Evolutionary conservation across 441 rosid genomes (phyloP).

Genomic region (Adansonia rubrostipa): DNA sequence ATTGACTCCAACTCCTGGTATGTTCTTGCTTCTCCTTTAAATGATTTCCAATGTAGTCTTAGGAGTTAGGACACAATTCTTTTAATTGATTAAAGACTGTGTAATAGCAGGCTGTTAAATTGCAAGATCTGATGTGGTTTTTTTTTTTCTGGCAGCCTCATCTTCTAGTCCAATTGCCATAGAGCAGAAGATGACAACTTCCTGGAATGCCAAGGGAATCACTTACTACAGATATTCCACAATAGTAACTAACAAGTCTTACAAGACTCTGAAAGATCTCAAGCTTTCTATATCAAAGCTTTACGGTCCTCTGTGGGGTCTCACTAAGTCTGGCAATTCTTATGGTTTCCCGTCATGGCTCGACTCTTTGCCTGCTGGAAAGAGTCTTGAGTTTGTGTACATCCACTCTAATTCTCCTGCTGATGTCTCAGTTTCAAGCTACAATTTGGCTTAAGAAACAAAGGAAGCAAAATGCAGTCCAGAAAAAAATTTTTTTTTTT

Average conservation of each 20-base stretch:
- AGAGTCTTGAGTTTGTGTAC: constrained; percentile 87
- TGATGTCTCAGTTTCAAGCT: constrained; percentile 70
- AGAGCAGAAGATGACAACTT: constrained; percentile 71
- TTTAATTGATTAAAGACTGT: no score
- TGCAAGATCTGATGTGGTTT: constrained; percentile 5
- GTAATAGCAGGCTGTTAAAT: neutral
- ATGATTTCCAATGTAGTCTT: neutral
- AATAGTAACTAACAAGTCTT: constrained; percentile 72
- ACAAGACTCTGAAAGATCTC: constrained; percentile 63
- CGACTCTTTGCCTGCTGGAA: constrained; percentile 64
- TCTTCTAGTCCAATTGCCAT: constrained; percentile 64
- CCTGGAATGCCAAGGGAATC: constrained; percentile 71
- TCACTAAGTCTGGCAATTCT: constrained; percentile 54
- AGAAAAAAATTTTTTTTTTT: constrained; percentile 33
- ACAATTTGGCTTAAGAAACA: constrained; percentile 60
- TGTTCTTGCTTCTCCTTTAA: neutral
- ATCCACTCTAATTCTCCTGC: constrained; percentile 81
- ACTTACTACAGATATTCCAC: constrained; percentile 88
- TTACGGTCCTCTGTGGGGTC: constrained; percentile 97
- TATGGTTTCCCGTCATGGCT: constrained; percentile 88
- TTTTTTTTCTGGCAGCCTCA: constrained; percentile 43
- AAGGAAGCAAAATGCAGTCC: constrained; percentile 29
- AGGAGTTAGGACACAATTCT: no score
- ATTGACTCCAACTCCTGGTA: constrained; percentile 69
- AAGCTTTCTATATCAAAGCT: constrained; percentile 76